These are phyloP conservation scores for Kodamaea restingae DNA, from an alignment of 805 yeast species.

Conservation along the genomic window DNA sequence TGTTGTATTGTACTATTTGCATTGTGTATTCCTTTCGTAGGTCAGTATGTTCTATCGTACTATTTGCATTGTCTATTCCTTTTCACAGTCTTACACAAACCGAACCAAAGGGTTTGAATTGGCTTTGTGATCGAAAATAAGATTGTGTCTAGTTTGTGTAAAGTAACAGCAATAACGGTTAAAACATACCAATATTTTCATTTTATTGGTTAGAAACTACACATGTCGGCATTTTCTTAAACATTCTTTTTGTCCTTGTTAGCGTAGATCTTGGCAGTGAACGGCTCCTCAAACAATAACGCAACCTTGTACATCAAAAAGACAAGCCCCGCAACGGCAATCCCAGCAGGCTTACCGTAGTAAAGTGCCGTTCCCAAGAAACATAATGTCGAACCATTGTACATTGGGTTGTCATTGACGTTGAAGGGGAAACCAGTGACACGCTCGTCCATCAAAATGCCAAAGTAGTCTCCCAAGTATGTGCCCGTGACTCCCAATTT, in stretches of 20 bases:
- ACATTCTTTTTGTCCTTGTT: conserved; percentile 30
- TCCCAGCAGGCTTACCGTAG: conserved; percentile 88
- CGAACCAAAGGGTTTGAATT: no score
- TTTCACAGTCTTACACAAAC: no score
- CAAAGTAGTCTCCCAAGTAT: conserved; percentile 95
- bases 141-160: no score
- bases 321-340: conserved; percentile 68
- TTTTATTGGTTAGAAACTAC: no score
- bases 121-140: no score
- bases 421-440: conserved; percentile 94
- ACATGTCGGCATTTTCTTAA: no score
- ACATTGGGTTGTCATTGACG: conserved; percentile 92
- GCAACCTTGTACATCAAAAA: conserved; percentile 81
- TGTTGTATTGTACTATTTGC: no score
- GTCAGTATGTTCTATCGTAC: no score
- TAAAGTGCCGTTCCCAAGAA: conserved; percentile 88
- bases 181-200: no score
- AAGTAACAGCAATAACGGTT: no score
- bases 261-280: conserved; percentile 89
- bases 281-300: conserved; percentile 88
- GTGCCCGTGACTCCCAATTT: conserved; percentile 94
- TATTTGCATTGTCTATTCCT: no score
- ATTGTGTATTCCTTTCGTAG: no score
- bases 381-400: conserved; percentile 84
- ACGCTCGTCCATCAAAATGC: conserved; percentile 85